Conservation (phyloP, 768 basidiomycete species). For the Hericium coralloides region DNA sequence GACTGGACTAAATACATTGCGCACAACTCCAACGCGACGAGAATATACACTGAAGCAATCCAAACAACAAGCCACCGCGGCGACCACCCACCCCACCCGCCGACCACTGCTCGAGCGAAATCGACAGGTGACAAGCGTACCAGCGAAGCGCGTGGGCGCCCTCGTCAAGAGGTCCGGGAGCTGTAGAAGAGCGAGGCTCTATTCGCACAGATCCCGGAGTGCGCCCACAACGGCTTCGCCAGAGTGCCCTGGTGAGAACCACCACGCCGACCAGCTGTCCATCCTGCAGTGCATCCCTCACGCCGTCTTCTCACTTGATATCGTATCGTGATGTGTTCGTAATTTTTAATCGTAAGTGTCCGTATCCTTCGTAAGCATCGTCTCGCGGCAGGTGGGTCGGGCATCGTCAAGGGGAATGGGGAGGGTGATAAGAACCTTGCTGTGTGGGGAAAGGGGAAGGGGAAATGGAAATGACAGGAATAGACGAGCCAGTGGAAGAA, state of each 20-base stretch:
- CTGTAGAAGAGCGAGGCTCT: neutral
- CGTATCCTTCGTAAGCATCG: slow-evolving; percentile 14
- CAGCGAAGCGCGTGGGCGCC: neutral
- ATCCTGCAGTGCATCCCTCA: neutral
- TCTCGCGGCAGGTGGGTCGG: slow-evolving; percentile 5
- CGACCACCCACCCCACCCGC: neutral
- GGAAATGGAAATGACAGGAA: slow-evolving; percentile 6
- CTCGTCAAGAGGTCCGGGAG: neutral
- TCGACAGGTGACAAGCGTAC: neutral
- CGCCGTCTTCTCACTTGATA: slow-evolving; percentile 7
- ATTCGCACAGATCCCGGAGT: neutral
- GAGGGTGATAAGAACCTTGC: neutral
- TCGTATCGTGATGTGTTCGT: slow-evolving; percentile 9
- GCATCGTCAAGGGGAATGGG: slow-evolving; percentile 4
- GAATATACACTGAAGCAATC: too few species aligned
- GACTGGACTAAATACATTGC: neutral
- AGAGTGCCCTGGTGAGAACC: neutral
- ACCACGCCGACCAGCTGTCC: neutral
- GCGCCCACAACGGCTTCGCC: neutral
- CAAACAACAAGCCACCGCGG: neutral
- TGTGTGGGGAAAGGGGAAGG: neutral
- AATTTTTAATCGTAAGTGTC: slow-evolving; percentile 12
- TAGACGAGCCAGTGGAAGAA: slow-evolving; percentile 5
- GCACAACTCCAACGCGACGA: neutral
- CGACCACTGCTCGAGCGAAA: neutral